These are phyloP conservation scores for Dendrobium nobile DNA, from an alignment of 106 monocot genomes.

Conservation along the genomic window DNA sequence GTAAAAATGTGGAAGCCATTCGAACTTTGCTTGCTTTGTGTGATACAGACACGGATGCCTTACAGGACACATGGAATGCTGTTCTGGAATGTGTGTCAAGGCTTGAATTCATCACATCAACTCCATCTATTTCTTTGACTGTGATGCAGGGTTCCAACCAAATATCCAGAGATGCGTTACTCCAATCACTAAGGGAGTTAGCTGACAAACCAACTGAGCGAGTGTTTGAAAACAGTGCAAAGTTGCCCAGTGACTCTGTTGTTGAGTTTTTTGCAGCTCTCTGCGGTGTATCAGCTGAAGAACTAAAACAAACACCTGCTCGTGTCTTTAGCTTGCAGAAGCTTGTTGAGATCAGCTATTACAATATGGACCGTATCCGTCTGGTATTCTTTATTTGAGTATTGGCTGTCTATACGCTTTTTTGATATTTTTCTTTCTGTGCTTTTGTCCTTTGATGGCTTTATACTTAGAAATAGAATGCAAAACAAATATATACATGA, in stretches of 20 bases:
- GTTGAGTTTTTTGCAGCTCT: constrained; percentile 95
- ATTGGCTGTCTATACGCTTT: background rate
- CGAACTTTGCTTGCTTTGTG: constrained; percentile 71
- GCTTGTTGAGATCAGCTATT: constrained; percentile 98
- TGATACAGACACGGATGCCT: constrained; percentile 59
- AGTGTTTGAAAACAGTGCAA: constrained; percentile 86
- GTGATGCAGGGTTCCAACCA: constrained; percentile 99
- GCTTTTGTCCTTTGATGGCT: background rate
- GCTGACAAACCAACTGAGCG: constrained; percentile 89
- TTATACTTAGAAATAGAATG: no score
- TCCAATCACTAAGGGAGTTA: constrained; percentile 80
- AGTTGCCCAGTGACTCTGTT: constrained; percentile 85
- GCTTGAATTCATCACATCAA: constrained; percentile 87
- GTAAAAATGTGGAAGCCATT: constrained; percentile 97
- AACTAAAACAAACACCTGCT: constrained; percentile 82
- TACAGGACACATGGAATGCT: constrained; percentile 99
- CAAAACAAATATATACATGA: no score
- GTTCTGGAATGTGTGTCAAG: constrained; percentile 98
- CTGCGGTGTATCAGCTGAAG: constrained; percentile 93
- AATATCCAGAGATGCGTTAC: constrained; percentile 84
- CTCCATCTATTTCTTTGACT: constrained; percentile 65
- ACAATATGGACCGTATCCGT: constrained; percentile 97
- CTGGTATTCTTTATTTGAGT: constrained; percentile 42
- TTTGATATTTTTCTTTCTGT: background rate
- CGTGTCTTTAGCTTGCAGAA: constrained; percentile 94